Evolutionary conservation across 169 alveolate species (phyloP), one percentile per base, ranked within the genome.

Genomic region (Babesia sp.): DNA sequence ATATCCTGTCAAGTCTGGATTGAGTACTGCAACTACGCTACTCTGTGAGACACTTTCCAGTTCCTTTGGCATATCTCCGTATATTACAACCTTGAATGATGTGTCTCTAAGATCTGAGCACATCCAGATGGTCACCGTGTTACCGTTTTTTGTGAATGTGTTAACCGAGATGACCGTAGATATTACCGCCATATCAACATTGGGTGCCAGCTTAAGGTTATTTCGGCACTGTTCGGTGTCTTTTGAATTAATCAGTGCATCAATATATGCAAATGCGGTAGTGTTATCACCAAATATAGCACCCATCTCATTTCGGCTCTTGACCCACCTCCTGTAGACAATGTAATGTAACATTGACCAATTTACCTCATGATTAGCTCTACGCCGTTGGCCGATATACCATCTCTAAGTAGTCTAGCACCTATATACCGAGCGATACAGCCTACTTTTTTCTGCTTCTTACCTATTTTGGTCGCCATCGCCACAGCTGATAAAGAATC

Each of bases 141-240:
- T 39, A 12, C 59, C 58, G 3, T 79, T 69, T 18, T 26, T 20
- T 14, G 74, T 37, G 55, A 56, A 59, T 31, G 82, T 29, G 8
- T 70, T 42, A 2, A 46, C 51, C 44, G 68, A 53, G 0, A 77
- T 61, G 26, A 79, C 72, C 37, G 63, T 58, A 53, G 71, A 79
- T 14, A 79, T 79, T 1, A 79, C 28, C 5, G 87, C 87, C 83
- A 79, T 33, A 56, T 79, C 87, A 0, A 79, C 83, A 36, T 79
- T 34, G 24, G 31, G 22, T 22, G 31, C 48, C 56, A 79, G 45
- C 22, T 75, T 75, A 42, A 79, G 51, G n/a, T 34, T n/a, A 54
- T 70, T 68, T 16, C 87, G 56, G 39, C 87, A 79, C 48, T 79
- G 87, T 18, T 44, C 59, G 12, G 79, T 79, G 34, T 79, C 56